Conservation (phyloP, 176 grass and related monocot species). For the Ampelocalamus luodianensis region DNA sequence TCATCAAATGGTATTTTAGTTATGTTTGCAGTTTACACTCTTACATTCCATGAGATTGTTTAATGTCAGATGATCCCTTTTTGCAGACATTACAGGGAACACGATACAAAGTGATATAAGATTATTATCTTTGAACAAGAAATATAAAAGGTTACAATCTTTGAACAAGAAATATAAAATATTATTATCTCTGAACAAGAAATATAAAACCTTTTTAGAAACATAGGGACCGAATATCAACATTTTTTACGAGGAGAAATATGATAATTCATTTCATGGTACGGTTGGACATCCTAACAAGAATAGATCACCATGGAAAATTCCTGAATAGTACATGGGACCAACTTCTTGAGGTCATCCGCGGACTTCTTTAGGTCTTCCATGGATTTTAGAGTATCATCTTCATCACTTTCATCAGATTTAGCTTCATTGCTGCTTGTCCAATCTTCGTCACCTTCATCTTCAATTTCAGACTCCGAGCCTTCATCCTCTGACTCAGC, state of each 20-base stretch:
- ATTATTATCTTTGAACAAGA: conserved; percentile 21
- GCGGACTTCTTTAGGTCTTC: conserved; percentile 70
- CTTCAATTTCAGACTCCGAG: conserved; percentile 79
- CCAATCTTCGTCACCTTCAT: conserved; percentile 77
- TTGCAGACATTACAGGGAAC: conserved; percentile 23
- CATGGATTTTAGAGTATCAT: conserved; percentile 67
- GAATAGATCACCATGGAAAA: conserved; percentile 66
- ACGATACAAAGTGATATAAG: background rate
- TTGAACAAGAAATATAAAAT: conserved; percentile 1
- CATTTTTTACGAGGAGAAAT: background rate
- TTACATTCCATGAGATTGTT: conserved; percentile 1
- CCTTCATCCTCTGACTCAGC: conserved; percentile 74
- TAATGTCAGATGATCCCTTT: background rate
- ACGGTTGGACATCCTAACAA: conserved; percentile 4
- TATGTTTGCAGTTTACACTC: background rate
- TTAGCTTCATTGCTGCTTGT: conserved; percentile 67
- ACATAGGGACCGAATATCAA: background rate
- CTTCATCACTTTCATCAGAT: conserved; percentile 78
- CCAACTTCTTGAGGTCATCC: conserved; percentile 70
- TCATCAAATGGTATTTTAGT: conserved; percentile 1
- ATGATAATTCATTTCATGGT: background rate
- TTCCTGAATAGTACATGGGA: conserved; percentile 70
- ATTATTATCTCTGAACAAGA: conserved; percentile 7
- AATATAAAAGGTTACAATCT: background rate
- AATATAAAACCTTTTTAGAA: background rate